Base-by-base conservation (phyloP, 2,329 filamentous ascomycete genomes). In the Claviceps citrina region DNA sequence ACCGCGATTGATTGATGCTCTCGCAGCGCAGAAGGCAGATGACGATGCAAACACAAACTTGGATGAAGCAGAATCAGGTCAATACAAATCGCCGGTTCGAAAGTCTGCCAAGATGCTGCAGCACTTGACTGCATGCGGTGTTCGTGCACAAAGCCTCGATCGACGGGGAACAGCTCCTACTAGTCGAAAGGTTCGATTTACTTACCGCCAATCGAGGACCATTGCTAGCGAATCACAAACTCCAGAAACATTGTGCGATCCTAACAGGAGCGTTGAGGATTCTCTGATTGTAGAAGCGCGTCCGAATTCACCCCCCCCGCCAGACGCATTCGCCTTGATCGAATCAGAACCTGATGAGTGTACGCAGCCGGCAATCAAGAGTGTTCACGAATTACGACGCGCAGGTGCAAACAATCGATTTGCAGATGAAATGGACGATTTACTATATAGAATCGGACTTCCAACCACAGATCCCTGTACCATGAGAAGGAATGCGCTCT, bases 351-450 rank as follows among this genome's bases (percentile, higher is more conserved):
- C 55, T 12, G 61, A 65, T 1, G 59, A 63, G 18, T 62, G 64
- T 13, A 49, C 59, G 16, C 66, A 64, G 34, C 64, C 67, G 15
- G 68, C 70, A 22, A 73, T 80, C 35, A 67, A 70, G 43, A 77
- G 73, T 47, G 71, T 81, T 15, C 76, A 81, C 51, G 77, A 81
- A 51, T 57, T 81, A 31, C 67, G 75, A 38, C 72, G 78, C 44
- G 75, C 76, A 4, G 77, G 77, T 13, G 76, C 74, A 18, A 79
- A 79, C 50, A 77, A 73, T 49, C 70, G 77, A 22, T 77, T 77
- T 46, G 64, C 76, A 4, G 76, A 81, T 46, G 73, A 78, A 49
- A 70, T 81, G 57, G 72, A 77, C 44, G 77, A 81, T 48, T 57
- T 80, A 13, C 56, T 78, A 39, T 72, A 74, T 33, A 68, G 76